A percentile compares a stretch with the other conserved stretches of the same genome.
Conservation (phyloP, 805 yeast genomes). For the Spathaspora hagerdaliae region DNA sequence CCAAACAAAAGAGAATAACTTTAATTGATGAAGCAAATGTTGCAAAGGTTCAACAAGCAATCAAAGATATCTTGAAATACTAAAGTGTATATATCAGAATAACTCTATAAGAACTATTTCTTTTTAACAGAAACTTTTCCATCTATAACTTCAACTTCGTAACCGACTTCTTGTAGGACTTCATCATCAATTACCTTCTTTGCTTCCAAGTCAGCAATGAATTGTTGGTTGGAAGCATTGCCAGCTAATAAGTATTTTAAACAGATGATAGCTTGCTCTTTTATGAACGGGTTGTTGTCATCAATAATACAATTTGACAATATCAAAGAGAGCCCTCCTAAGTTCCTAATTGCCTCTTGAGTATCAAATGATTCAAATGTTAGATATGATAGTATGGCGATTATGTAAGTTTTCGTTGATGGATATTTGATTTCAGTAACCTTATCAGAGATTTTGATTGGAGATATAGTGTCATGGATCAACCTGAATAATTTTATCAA, state of each 20-base stretch:
- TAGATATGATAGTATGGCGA: conserved; percentile 63
- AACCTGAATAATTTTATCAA: conserved; percentile 34
- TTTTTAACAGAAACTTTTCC: conserved; percentile 64
- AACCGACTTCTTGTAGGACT: conserved; percentile 63
- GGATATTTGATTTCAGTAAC: conserved; percentile 43
- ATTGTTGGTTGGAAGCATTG: conserved; percentile 67
- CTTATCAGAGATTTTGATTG: conserved; percentile 21
- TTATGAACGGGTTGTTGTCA: conserved; percentile 80
- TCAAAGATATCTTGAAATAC: conserved; percentile 51
- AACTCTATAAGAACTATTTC: conserved; percentile 1
- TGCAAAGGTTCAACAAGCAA: conserved; percentile 68
- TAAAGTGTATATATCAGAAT: neutral
- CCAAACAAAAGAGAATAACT: conserved; percentile 70
- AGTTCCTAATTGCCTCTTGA: conserved; percentile 65
- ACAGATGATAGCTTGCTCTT: conserved; percentile 81
- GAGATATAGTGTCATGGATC: conserved; percentile 39
- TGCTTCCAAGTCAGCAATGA: conserved; percentile 78
- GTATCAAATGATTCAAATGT: conserved; percentile 46
- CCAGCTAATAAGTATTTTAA: conserved; percentile 61
- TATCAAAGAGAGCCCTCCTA: conserved; percentile 67
- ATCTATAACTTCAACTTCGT: conserved; percentile 64
- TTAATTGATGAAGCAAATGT: conserved; percentile 69
- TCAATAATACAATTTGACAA: conserved; percentile 83
- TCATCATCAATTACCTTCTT: conserved; percentile 55
- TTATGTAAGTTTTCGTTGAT: conserved; percentile 57